These are phyloP conservation scores for Lactarius pseudohatsudake DNA, from an alignment of 768 basidiomycete species.

Conservation along the genomic window DNA sequence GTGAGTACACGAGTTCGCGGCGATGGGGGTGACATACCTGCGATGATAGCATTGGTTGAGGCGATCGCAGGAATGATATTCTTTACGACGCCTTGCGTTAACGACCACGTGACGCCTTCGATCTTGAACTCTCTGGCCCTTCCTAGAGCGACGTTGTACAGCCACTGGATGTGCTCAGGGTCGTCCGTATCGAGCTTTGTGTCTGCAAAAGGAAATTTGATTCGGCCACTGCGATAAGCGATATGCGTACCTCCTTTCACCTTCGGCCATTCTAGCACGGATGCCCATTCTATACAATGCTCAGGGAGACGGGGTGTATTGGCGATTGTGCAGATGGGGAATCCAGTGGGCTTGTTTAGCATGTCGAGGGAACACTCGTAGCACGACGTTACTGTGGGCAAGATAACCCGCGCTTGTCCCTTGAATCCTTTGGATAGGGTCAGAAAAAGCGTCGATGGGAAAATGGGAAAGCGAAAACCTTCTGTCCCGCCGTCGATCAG, in stretches of 20 bases:
- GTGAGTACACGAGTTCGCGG: slow-evolving; percentile 3
- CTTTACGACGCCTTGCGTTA: slow-evolving; percentile 98
- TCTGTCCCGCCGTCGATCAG: slow-evolving; percentile 99
- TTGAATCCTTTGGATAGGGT: slow-evolving; percentile 73
- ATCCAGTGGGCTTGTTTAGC: slow-evolving; percentile 95
- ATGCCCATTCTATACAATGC: slow-evolving; percentile 99
- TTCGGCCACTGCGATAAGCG: neutral
- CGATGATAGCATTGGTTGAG: slow-evolving; percentile 97
- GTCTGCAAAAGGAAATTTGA: slow-evolving; percentile 46
- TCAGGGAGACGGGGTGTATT: slow-evolving; percentile 98
- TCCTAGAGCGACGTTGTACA: slow-evolving; percentile 74
- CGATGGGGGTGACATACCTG: slow-evolving; percentile 52
- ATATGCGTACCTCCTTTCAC: slow-evolving; percentile 73
- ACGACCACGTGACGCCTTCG: slow-evolving; percentile 96
- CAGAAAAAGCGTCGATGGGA: neutral
- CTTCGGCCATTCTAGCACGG: slow-evolving; percentile 97
- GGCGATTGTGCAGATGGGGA: slow-evolving; percentile 98
- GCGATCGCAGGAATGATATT: slow-evolving; percentile 99
- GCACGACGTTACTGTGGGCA: slow-evolving; percentile 93
- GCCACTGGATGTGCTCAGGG: slow-evolving; percentile 94
- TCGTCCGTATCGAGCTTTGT: slow-evolving; percentile 98
- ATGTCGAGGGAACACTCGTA: slow-evolving; percentile 99
- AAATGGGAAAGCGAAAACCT: slow-evolving; percentile 49
- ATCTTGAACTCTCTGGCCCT: slow-evolving; percentile 96
- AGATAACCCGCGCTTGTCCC: slow-evolving; percentile 95